Conservation (phyloP, 164 flowering plant genomes). For the Amborella trichopoda region DNA sequence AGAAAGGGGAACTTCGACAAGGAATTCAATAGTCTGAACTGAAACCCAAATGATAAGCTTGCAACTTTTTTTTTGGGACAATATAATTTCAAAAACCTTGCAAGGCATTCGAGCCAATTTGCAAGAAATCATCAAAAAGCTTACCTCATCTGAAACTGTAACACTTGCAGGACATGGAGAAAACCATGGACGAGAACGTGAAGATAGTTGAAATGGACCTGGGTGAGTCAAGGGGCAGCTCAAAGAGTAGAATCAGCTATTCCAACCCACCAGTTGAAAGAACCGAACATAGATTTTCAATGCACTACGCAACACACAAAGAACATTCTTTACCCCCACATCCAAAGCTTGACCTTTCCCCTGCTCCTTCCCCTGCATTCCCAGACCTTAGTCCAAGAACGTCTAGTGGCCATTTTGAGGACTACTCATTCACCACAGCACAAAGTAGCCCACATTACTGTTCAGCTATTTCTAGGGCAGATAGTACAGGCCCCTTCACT, state of each 20-base stretch:
- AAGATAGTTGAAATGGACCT: constrained; percentile 84
- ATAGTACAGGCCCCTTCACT: constrained; percentile 29
- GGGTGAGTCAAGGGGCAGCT: constrained; percentile 36
- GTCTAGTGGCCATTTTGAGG: constrained; percentile 74
- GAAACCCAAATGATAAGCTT: too few species aligned
- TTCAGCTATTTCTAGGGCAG: constrained; percentile 50
- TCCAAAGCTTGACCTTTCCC: constrained; percentile 46
- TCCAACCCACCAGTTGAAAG: constrained; percentile 31
- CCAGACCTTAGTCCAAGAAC: constrained; percentile 70
- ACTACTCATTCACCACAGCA: constrained; percentile 49
- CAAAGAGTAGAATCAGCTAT: constrained; percentile 48
- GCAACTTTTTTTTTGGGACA: too few species aligned
- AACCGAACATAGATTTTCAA: constrained; percentile 33
- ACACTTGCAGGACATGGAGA: constrained; percentile 56
- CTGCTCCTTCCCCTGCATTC: constrained; percentile 48
- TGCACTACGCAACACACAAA: constrained; percentile 18
- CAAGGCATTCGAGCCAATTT: too few species aligned
- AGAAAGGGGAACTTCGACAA: too few species aligned
- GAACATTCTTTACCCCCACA: constrained; percentile 3
- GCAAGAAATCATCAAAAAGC: too few species aligned
- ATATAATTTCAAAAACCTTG: too few species aligned
- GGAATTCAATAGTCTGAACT: too few species aligned
- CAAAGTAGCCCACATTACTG: constrained; percentile 73
- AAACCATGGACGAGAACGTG: constrained; percentile 62
- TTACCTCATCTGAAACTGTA: too few species aligned